These are phyloP conservation scores for Panaeolus papilionaceus DNA, from an alignment of 768 basidiomycete species.

Conservation along the genomic window DNA sequence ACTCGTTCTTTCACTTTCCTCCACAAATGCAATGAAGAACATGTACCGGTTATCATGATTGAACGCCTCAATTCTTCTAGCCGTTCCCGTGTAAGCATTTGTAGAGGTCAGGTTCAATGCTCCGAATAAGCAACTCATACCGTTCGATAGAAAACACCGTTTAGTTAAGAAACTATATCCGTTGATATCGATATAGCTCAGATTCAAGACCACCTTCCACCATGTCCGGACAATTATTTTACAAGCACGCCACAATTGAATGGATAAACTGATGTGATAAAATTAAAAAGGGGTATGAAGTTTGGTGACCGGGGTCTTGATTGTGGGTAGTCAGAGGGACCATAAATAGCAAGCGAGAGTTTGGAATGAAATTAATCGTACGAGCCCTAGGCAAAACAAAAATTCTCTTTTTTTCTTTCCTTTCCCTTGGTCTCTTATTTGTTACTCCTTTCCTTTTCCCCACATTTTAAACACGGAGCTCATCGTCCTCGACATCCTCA, in stretches of 20 bases:
- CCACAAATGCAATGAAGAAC: not conserved
- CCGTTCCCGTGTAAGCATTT: not conserved
- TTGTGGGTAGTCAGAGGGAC: not conserved
- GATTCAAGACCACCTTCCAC: not conserved
- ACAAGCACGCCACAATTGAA: not conserved
- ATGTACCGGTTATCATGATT: not conserved
- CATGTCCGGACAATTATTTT: not conserved
- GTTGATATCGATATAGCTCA: not conserved
- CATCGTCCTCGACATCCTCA: constrained; percentile 8
- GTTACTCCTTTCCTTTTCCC: constrained; percentile 13
- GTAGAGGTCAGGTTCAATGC: not conserved
- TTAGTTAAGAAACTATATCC: not conserved
- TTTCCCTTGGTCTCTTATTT: not conserved
- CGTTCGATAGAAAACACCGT: not conserved
- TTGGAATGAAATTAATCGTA: constrained; percentile 15
- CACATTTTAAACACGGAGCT: constrained; percentile 2
- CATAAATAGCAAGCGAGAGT: constrained; percentile 8
- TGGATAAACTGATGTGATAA: not conserved
- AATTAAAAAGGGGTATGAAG: not conserved
- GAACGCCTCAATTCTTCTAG: constrained; percentile 10
- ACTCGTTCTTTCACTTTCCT: not conserved
- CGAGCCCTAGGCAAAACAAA: constrained; percentile 10
- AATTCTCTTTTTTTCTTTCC: not conserved
- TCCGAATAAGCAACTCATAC: not conserved
- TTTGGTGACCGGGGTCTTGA: constrained; percentile 4